These are phyloP conservation scores for Diaporthe humulicola DNA, from an alignment of 2,329 filamentous ascomycete genomes.

Conservation along the genomic window DNA sequence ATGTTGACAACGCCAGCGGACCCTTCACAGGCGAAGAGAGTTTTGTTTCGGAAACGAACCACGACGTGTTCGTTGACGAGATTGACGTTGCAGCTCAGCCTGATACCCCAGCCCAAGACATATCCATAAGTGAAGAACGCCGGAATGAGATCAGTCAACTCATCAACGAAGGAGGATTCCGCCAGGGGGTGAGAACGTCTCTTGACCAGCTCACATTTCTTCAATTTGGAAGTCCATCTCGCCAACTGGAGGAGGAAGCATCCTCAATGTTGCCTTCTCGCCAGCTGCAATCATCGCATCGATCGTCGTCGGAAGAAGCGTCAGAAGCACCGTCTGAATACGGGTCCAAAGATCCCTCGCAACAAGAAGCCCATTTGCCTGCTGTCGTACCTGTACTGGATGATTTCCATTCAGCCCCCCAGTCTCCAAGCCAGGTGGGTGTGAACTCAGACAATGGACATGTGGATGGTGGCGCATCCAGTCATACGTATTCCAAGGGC, in stretches of 20 bases:
- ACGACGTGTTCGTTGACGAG: constrained; percentile 14
- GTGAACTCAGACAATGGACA: background rate
- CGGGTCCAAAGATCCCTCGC: constrained; percentile 30
- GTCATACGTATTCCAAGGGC: background rate
- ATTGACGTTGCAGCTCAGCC: constrained; percentile 22
- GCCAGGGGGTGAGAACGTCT: constrained; percentile 58
- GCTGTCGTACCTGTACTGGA: background rate
- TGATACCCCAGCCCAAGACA: constrained; percentile 29
- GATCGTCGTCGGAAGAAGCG: constrained; percentile 20
- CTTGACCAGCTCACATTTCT: constrained; percentile 41
- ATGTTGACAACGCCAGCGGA: constrained; percentile 6
- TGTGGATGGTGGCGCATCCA: background rate
- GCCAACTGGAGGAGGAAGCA: constrained; percentile 45
- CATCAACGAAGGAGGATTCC: constrained; percentile 63
- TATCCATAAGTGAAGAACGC: constrained; percentile 50
- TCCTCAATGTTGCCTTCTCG: constrained; percentile 27
- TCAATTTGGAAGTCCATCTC: constrained; percentile 48
- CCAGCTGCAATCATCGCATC: constrained; percentile 4
- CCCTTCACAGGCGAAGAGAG: constrained; percentile 41
- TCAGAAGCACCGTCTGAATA: constrained; percentile 39
- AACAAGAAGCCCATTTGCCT: constrained; percentile 10
- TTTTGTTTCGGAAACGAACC: constrained; percentile 44
- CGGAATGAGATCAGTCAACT: constrained; percentile 57
- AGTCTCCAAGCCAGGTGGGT: background rate
- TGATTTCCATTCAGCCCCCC: background rate